These are phyloP conservation scores for Euphrasia arctica DNA, from an alignment of 305 asterid species.

Conservation along the genomic window DNA sequence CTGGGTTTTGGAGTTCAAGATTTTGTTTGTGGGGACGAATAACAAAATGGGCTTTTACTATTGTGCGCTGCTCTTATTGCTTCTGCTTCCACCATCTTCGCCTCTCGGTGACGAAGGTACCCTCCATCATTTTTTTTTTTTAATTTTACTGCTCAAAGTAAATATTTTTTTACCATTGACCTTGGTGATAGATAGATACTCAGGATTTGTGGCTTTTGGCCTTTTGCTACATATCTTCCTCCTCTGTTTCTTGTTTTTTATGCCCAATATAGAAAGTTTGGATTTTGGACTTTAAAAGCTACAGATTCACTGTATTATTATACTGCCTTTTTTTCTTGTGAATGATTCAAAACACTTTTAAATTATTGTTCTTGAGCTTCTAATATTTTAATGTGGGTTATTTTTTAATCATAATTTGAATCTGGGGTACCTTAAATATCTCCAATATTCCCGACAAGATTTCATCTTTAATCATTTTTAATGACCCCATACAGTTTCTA, in stretches of 20 bases:
- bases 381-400: too few species aligned
- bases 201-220: conserved; percentile 22
- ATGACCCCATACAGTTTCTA: not conserved
- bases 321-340: not conserved
- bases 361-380: too few species aligned
- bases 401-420: too few species aligned
- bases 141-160: too few species aligned
- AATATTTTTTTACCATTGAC: not conserved
- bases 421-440: not conserved
- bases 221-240: conserved; percentile 19
- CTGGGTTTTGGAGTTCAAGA: conserved; percentile 12
- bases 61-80: conserved; percentile 28
- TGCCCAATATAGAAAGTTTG: conserved; percentile 29
- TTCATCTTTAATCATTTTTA: not conserved
- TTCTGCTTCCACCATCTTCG: conserved; percentile 37
- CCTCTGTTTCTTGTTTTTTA: conserved; percentile 14
- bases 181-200: not conserved
- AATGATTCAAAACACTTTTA: not conserved
- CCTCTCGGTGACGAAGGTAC: conserved; percentile 68
- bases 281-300: conserved; percentile 28
- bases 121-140: not conserved
- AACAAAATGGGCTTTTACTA: conserved; percentile 24
- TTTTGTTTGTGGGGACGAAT: conserved; percentile 16
- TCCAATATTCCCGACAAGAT: not conserved
- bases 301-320: not conserved